Evolutionary conservation across 2,329 filamentous ascomycete genomes (phyloP), one percentile per base, ranked within the genome.

Genomic region (Fusarium keratoplasticum): DNA sequence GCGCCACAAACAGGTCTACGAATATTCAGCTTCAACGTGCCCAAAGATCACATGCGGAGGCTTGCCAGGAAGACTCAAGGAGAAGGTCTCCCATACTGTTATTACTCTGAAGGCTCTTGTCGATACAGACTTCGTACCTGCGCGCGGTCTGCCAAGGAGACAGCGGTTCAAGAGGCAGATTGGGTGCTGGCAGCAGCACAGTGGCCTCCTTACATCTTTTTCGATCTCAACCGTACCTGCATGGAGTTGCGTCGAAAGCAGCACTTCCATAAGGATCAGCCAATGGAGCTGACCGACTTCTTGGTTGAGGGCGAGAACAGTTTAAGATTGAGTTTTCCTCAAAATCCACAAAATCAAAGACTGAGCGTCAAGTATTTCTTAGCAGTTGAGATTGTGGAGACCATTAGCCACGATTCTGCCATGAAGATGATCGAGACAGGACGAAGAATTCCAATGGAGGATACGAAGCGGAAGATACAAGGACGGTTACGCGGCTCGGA

Each of bases 241-340:
- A 80, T 94, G 18, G 84, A 86, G 27, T 80, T 90, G 11, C 89
- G 92, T 44, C 89, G 93, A 31, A 94, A 94, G 76, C 81, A 89
- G 1, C 92, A 96, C 70, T 89, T 95, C 77, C 92, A 91, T 13
- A 94, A 92, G 75, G 94, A 97, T 76, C 82, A 95, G 10, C 92
- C 95, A 0, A 85, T 94, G 7, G 94, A 98, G 74, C 84, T 98
- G 27, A 95, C 94, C 1, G 81, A 89, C 11, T 68, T 83, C 22
- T 74, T 97, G 6, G 80, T 77, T 10, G 74, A 82, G 18, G 94
- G 94, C 0, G 78, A 80, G 7, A 97, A 98, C 77, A 80, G 77
- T 0, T 79, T 97, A 4, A 83, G 86, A 6, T 80, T 95, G 76
- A 89, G 77, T 71, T 83, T 84, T 63, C 70, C 77, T 22, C 40